phyloP scores from a whole-genome alignment of 106 monocot species.

The Platanthera zijinensis region DNA sequence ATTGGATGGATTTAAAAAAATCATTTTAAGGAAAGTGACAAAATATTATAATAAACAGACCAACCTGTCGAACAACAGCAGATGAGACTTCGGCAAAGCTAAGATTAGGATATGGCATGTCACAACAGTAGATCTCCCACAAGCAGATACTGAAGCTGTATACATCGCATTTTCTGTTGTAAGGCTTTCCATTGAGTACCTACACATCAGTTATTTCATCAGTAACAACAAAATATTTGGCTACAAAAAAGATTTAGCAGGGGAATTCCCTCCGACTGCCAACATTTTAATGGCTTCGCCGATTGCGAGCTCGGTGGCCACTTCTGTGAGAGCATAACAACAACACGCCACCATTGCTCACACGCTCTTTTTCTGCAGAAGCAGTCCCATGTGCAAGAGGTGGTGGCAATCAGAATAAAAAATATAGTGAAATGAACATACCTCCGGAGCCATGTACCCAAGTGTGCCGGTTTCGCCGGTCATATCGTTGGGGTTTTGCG shows the following conservation, averaged over 20 bases:
- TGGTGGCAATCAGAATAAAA: too few species aligned
- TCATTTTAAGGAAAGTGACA: too few species aligned
- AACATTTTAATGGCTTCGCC: too few species aligned
- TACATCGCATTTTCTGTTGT: conserved; percentile 61
- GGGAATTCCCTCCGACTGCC: too few species aligned
- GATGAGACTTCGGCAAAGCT: conserved; percentile 46
- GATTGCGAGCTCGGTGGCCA: too few species aligned
- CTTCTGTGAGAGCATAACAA: too few species aligned
- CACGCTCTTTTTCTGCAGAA: too few species aligned
- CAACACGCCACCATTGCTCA: too few species aligned
- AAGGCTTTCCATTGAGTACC: conserved; percentile 59
- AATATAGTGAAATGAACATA: neutral
- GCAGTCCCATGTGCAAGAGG: too few species aligned
- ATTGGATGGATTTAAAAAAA: too few species aligned
- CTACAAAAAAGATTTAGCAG: too few species aligned
- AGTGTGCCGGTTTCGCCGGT: conserved; percentile 68
- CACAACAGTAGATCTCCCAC: conserved; percentile 67
- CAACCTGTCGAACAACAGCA: conserved; percentile 45
- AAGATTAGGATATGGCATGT: conserved; percentile 52
- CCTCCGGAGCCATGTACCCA: conserved; percentile 86
- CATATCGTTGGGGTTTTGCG: conserved; percentile 64
- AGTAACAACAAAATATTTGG: neutral
- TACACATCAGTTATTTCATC: conserved; percentile 10
- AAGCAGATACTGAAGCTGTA: conserved; percentile 67
- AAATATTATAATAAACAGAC: too few species aligned